Percentiles rank a stretch among this genome's conserved stretches.
Conservation (phyloP, 2,329 filamentous ascomycete genomes). For the Fonsecaea multimorphosa region DNA sequence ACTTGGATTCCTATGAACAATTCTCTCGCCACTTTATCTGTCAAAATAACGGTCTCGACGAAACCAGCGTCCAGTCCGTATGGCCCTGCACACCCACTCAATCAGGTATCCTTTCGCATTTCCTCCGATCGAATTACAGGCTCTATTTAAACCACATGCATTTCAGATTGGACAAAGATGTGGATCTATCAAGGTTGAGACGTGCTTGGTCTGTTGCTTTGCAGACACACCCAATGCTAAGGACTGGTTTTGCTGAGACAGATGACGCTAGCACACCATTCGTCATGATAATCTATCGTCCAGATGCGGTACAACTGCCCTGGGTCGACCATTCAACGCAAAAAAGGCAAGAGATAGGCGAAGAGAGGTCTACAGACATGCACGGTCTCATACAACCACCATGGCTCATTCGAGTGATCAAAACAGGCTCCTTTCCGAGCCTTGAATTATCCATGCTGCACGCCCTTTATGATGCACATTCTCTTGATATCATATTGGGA, state of each 20-base stretch:
- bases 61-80: slow-evolving; percentile 60
- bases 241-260: slow-evolving; percentile 73
- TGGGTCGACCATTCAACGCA: slow-evolving; percentile 43
- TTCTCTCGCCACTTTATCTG: slow-evolving; percentile 43
- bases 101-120: slow-evolving; percentile 78
- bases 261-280: slow-evolving; percentile 68
- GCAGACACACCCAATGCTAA: slow-evolving; percentile 70
- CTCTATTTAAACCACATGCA: slow-evolving; percentile 78
- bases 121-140: slow-evolving; percentile 67
- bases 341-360: not conserved
- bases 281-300: slow-evolving; percentile 72
- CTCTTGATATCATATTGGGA: slow-evolving; percentile 68
- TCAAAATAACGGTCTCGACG: slow-evolving; percentile 21
- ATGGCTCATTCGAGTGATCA: slow-evolving; percentile 66
- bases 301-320: slow-evolving; percentile 46
- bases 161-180: slow-evolving; percentile 55
- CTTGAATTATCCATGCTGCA: slow-evolving; percentile 71
- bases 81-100: slow-evolving; percentile 82
- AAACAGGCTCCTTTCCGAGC: slow-evolving; percentile 38
- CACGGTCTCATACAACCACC: slow-evolving; percentile 43
- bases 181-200: slow-evolving; percentile 53
- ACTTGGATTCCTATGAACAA: slow-evolving; percentile 61
- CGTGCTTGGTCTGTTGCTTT: slow-evolving; percentile 66
- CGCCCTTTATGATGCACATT: slow-evolving; percentile 83
- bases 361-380: slow-evolving; percentile 8